Percentiles rank a stretch among this genome's conserved stretches.
Evolutionary conservation across 805 yeast genomes (phyloP).

Genomic region (Myxozyma sirexii): DNA sequence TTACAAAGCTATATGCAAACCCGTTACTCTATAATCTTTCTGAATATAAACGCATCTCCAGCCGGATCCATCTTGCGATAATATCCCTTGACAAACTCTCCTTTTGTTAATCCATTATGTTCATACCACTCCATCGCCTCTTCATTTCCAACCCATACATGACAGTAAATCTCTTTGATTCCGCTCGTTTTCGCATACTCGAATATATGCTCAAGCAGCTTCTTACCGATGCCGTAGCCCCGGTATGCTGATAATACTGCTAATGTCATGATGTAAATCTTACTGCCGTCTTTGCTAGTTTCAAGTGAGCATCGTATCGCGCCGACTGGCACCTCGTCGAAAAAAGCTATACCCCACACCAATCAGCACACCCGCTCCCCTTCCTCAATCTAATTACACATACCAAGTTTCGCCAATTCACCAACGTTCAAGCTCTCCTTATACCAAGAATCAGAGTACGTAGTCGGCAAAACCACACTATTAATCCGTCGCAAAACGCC

Average conservation of each 20-base stretch:
- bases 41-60: constrained; percentile 52
- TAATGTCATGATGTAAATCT: constrained; percentile 64
- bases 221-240: constrained; percentile 61
- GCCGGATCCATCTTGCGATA: constrained; percentile 49
- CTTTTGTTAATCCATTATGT: constrained; percentile 52
- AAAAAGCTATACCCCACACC: constrained; percentile 51
- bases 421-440: constrained; percentile 50
- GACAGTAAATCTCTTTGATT: constrained; percentile 56
- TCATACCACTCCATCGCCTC: constrained; percentile 55
- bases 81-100: constrained; percentile 48
- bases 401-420: constrained; percentile 56
- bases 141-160: constrained; percentile 53
- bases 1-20: neutral
- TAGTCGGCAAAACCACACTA: constrained; percentile 53
- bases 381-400: neutral
- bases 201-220: constrained; percentile 59
- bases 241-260: constrained; percentile 71
- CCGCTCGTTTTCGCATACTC: constrained; percentile 58
- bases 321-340: constrained; percentile 80
- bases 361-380: neutral
- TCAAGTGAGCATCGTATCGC: constrained; percentile 58
- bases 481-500: constrained; percentile 63
- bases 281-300: constrained; percentile 36
- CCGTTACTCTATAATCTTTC: constrained; percentile 18
- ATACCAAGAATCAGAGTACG: constrained; percentile 58